Evolutionary conservation across 257 asterid species (phyloP).

Genomic region (Rubia yunnanensis): DNA sequence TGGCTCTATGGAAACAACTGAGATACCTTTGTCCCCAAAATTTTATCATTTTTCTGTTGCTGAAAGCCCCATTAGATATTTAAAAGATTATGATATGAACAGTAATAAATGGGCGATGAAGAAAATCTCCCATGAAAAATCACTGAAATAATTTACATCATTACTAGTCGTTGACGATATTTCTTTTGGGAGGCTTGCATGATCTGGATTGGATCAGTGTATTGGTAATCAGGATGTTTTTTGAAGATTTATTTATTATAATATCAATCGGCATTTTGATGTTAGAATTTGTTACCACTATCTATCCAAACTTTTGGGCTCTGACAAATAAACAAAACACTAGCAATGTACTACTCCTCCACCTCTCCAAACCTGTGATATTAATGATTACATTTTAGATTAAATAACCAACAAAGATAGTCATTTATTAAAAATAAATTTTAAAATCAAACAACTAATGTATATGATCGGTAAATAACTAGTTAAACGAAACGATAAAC

Average conservation of each 20-base stretch:
- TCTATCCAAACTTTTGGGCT: too few relatives aligned
- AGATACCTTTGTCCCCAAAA: constrained; percentile 4
- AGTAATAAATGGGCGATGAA: constrained; percentile 11
- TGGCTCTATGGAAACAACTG: constrained; percentile 82
- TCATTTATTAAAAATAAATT: too few relatives aligned
- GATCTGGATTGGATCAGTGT: not conserved
- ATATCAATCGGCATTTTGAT: too few relatives aligned
- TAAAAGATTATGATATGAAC: constrained; percentile 16
- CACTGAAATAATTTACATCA: constrained; percentile 33
- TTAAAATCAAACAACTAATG: too few relatives aligned
- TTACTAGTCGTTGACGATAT: not conserved
- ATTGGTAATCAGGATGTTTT: not conserved
- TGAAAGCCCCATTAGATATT: constrained; percentile 1
- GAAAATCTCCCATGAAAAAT: constrained; percentile 12
- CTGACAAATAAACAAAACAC: too few relatives aligned
- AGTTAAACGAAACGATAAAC: too few relatives aligned
- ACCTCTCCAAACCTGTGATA: too few relatives aligned
- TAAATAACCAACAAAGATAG: too few relatives aligned
- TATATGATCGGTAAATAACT: too few relatives aligned
- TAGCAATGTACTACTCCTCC: too few relatives aligned
- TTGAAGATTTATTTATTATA: not conserved
- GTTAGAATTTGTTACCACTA: too few relatives aligned
- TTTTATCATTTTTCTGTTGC: not conserved
- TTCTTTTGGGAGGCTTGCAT: not conserved
- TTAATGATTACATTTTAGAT: too few relatives aligned